Conservation (phyloP, 2,329 filamentous ascomycete species). For the Curvularia hawaiiensis region DNA sequence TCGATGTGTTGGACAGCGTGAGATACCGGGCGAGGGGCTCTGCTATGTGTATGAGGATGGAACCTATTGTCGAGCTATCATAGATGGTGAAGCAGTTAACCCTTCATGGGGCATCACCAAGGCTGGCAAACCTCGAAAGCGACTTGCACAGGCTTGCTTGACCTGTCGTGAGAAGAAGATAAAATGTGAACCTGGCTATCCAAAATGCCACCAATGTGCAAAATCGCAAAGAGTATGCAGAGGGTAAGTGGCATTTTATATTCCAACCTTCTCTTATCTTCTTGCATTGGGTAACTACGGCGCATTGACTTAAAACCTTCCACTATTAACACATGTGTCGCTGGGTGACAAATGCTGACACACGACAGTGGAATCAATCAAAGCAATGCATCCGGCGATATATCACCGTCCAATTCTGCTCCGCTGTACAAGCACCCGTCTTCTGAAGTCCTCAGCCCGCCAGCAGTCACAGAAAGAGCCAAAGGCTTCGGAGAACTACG, state of each 20-base stretch:
- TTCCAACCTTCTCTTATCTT: neutral
- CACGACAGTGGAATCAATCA: slow-evolving; percentile 39
- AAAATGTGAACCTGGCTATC: slow-evolving; percentile 88
- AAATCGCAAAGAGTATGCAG: slow-evolving; percentile 87
- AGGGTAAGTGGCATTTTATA: slow-evolving; percentile 52
- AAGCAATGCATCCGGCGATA: slow-evolving; percentile 41
- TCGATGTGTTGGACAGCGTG: slow-evolving; percentile 49
- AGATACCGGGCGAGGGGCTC: slow-evolving; percentile 76
- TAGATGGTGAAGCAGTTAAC: slow-evolving; percentile 86
- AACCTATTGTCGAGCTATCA: slow-evolving; percentile 78
- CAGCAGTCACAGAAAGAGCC: slow-evolving; percentile 36
- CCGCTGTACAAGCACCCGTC: slow-evolving; percentile 41
- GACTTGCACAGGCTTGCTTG: slow-evolving; percentile 88
- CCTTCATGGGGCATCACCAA: slow-evolving; percentile 94
- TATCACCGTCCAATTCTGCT: slow-evolving; percentile 38
- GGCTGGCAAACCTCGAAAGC: slow-evolving; percentile 89
- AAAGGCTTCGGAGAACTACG: slow-evolving; percentile 39
- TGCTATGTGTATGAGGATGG: slow-evolving; percentile 90
- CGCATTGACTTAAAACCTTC: slow-evolving; percentile 30
- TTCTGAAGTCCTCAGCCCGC: slow-evolving; percentile 37
- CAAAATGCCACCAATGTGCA: slow-evolving; percentile 88
- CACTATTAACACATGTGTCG: slow-evolving; percentile 23
- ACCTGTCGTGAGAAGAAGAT: slow-evolving; percentile 97
- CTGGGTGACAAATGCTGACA: slow-evolving; percentile 42
- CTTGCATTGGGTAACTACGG: slow-evolving; percentile 13